A percentile compares a stretch with the other conserved stretches of the same genome.
Conservation (phyloP, 2,329 filamentous ascomycete genomes). For the Myriosclerotinia duriaeana region DNA sequence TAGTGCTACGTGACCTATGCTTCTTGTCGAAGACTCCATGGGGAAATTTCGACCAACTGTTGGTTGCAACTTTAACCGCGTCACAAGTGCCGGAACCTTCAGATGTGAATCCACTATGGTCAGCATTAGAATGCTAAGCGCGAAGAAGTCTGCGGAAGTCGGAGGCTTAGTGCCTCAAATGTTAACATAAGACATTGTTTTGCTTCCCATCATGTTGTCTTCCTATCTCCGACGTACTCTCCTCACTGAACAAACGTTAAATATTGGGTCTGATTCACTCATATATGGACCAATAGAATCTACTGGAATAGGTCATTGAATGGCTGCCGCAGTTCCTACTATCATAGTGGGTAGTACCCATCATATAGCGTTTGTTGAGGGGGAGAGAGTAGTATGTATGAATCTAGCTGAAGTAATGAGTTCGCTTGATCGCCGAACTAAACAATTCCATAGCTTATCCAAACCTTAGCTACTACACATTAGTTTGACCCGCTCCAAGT, state of each 20-base stretch:
- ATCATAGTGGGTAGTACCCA: too few relatives aligned
- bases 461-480: slow-evolving; percentile 1
- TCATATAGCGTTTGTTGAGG: too few relatives aligned
- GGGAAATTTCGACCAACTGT: not conserved
- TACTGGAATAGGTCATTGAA: too few relatives aligned
- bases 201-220: not conserved
- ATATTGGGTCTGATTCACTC: too few relatives aligned
- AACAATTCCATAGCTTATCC: slow-evolving; percentile 8
- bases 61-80: not conserved
- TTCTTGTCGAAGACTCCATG: not conserved
- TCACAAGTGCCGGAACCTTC: not conserved
- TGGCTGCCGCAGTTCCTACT: too few relatives aligned
- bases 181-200: not conserved
- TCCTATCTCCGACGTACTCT: not conserved
- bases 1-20: slow-evolving; percentile 2
- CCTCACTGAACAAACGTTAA: too few relatives aligned
- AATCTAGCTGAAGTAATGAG: not conserved
- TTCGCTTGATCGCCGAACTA: not conserved
- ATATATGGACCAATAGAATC: too few relatives aligned
- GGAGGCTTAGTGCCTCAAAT: not conserved
- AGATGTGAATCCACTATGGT: not conserved
- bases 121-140: not conserved
- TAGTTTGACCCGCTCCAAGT: slow-evolving; percentile 11
- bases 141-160: not conserved
- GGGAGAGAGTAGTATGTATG: not conserved